Evolutionary conservation across 2,329 filamentous ascomycete genomes (phyloP).

Genomic region (Chaetomium sp.): DNA sequence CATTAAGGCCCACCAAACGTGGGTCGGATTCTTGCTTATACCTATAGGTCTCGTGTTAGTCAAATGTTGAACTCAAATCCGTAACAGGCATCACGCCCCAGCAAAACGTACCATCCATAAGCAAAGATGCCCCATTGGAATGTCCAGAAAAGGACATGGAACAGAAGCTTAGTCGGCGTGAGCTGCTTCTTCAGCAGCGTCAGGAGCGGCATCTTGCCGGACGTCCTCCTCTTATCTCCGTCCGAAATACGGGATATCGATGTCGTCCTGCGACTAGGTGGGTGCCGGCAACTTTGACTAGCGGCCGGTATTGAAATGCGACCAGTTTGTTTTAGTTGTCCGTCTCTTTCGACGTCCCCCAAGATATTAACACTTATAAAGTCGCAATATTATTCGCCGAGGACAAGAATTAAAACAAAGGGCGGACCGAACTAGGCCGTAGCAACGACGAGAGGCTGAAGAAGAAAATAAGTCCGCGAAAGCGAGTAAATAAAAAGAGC

Average conservation of each 20-base stretch:
- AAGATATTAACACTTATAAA: conserved; percentile 12
- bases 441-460: conserved; percentile 3
- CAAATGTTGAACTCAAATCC: conserved; percentile 15
- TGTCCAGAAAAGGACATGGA: conserved; percentile 75
- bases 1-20: conserved; percentile 71
- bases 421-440: background rate
- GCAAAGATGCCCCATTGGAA: conserved; percentile 75
- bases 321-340: background rate
- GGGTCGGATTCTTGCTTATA: conserved; percentile 65
- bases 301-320: background rate
- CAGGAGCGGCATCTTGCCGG: conserved; percentile 36
- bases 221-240: conserved; percentile 23
- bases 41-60: conserved; percentile 43
- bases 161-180: conserved; percentile 63
- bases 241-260: conserved; percentile 26
- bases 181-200: conserved; percentile 56
- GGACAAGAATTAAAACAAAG: background rate
- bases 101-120: conserved; percentile 66
- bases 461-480: conserved; percentile 23
- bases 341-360: background rate
- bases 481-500: conserved; percentile 33
- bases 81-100: background rate
- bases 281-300: conserved; percentile 19
- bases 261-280: conserved; percentile 52
- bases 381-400: conserved; percentile 5